A percentile compares a stretch with the other conserved stretches of the same genome.
These are phyloP conservation scores for Alternaria consortialis DNA, from an alignment of 2,329 filamentous ascomycete species.

Conservation along the genomic window DNA sequence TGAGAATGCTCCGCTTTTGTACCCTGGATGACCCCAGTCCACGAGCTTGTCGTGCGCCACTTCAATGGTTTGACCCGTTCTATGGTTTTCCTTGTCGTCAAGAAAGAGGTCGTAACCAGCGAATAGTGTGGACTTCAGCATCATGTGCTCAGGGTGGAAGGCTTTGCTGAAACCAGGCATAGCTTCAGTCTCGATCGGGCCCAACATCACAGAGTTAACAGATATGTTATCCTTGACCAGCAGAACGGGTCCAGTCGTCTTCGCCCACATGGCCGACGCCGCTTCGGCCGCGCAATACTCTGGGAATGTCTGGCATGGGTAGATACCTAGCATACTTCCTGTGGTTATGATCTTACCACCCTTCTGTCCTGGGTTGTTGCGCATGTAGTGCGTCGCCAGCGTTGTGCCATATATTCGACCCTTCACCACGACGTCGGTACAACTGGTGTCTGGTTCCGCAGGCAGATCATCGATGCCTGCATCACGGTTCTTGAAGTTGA, in stretches of 20 bases:
- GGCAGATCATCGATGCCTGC: slow-evolving; percentile 47
- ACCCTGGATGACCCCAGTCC: slow-evolving; percentile 47
- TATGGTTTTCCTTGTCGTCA: slow-evolving; percentile 50
- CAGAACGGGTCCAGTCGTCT: slow-evolving; percentile 25
- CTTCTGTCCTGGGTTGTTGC: slow-evolving; percentile 54
- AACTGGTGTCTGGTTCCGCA: slow-evolving; percentile 54
- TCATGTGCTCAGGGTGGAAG: slow-evolving; percentile 37
- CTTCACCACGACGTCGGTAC: slow-evolving; percentile 61
- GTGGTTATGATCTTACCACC: slow-evolving; percentile 59
- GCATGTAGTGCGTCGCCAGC: slow-evolving; percentile 64
- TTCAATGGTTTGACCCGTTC: slow-evolving; percentile 56
- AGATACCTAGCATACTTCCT: slow-evolving; percentile 55
- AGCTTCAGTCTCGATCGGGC: slow-evolving; percentile 55
- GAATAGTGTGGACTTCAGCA: slow-evolving; percentile 56
- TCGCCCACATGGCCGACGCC: slow-evolving; percentile 49
- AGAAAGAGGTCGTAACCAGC: slow-evolving; percentile 57
- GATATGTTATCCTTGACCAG: slow-evolving; percentile 57
- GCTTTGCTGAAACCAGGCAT: slow-evolving; percentile 51
- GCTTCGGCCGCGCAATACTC: slow-evolving; percentile 64
- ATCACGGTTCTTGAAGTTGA: slow-evolving; percentile 50
- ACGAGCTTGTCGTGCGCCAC: slow-evolving; percentile 53
- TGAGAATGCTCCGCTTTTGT: slow-evolving; percentile 54
- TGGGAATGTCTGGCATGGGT: slow-evolving; percentile 57
- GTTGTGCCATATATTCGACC: slow-evolving; percentile 60
- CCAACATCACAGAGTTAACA: slow-evolving; percentile 61